Base-by-base conservation (phyloP, 768 basidiomycete genomes). In the Rubroboletus satanas region DNA sequence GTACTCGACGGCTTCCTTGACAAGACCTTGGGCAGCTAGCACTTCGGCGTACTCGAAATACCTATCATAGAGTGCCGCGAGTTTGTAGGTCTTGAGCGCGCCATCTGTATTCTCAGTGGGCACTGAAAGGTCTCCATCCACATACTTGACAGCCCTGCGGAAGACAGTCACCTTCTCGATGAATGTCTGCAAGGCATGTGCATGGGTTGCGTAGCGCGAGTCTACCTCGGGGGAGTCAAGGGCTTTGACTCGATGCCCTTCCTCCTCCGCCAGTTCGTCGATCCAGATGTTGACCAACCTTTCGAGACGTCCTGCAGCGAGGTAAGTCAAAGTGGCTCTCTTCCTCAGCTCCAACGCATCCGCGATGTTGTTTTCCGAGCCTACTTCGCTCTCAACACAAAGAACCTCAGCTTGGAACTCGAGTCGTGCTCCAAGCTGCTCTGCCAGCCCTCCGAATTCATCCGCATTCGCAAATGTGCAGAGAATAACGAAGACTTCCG, bases 91-190 rank as follows among this genome's bases (percentile, higher is more conserved):
- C 69, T 85, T 81, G 5, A 76, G 72, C 18, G 49, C 46, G 11
- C 48, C 58, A 43, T 80, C 75, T 5, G 76, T 77, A 28, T 76
- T 73, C 5, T 67, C 74, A 1, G 66, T 66, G 0, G 71, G 56
- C 1, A 70, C 62, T 2, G 71, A 66, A 36, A 98, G 77, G 57
- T 95, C 94, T 15, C 73, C 71, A 63, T 94, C 92, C 58, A 81
- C 75, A 67, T 93, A 95, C 14, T 79, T 77, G 45, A 90, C 89
- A 0, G 96, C 97, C 45, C 82, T 78, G 47, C 92, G 85, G 82
- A 99, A 98, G 39, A 97, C 84, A 1, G 94, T 86, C 23, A 98
- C 94, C 73, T 98, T 98, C 74, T 98, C 97, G 62, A 98, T 81
- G 73, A 98, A 95, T 0, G 88, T 86, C 67, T 98, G 96, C 39